These are phyloP conservation scores for Oehlia diaphana DNA, from an alignment of 192 early-diverging fungal genomes.

Conservation along the genomic window DNA sequence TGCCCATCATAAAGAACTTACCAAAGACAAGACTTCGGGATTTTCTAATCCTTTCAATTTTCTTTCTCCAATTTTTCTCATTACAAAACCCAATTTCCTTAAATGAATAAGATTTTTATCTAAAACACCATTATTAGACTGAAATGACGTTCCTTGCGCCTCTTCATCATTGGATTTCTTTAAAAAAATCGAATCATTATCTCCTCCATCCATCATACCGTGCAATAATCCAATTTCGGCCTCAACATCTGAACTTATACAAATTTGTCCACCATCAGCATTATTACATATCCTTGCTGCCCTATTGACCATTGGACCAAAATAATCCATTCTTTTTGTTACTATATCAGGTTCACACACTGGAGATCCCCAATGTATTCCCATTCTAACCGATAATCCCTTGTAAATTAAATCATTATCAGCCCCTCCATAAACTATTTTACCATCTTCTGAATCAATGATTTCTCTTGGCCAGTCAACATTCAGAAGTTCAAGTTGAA, in stretches of 20 bases:
- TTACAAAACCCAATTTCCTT: constrained; percentile 66
- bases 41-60: constrained; percentile 89
- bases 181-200: constrained; percentile 27
- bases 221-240: constrained; percentile 37
- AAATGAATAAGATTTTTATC: constrained; percentile 57
- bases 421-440: constrained; percentile 64
- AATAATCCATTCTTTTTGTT: constrained; percentile 94
- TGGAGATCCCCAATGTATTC: constrained; percentile 86
- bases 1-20: constrained; percentile 35
- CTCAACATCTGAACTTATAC: constrained; percentile 80
- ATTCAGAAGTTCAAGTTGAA: constrained; percentile 75
- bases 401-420: constrained; percentile 70
- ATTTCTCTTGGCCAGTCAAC: constrained; percentile 90
- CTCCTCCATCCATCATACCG: constrained; percentile 32
- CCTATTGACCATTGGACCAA: constrained; percentile 91
- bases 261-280: constrained; percentile 90
- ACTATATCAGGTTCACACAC: constrained; percentile 87
- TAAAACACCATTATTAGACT: constrained; percentile 29
- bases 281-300: constrained; percentile 79
- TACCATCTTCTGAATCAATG: constrained; percentile 72
- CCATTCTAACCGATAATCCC: constrained; percentile 90
- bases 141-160: constrained; percentile 27
- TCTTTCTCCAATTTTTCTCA: constrained; percentile 77
- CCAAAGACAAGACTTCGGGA: constrained; percentile 75
- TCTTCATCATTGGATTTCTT: constrained; percentile 31